phyloP scores from a whole-genome alignment of 108 stramenopile genomes.

The Discostella stelligeroides region DNA sequence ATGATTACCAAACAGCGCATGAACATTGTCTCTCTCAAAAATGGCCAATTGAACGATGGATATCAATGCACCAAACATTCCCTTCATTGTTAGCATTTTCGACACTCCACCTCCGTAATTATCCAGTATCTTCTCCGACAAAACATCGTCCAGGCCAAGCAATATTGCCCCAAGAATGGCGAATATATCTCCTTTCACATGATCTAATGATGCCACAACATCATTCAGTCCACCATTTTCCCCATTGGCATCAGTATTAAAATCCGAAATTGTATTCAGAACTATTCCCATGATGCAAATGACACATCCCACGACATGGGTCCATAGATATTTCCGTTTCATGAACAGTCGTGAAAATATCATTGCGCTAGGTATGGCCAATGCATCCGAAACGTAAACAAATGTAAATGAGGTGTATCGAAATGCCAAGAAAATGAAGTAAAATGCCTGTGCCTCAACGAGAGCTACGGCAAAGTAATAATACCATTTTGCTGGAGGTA shows the following conservation, averaged over 20 bases:
- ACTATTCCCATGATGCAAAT: slow-evolving; percentile 86
- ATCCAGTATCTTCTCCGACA: slow-evolving; percentile 75
- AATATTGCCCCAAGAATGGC: slow-evolving; percentile 84
- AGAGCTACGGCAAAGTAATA: slow-evolving; percentile 74
- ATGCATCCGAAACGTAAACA: slow-evolving; percentile 88
- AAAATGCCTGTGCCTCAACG: slow-evolving; percentile 92
- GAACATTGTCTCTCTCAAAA: slow-evolving; percentile 71
- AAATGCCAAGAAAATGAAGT: slow-evolving; percentile 83
- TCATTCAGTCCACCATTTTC: slow-evolving; percentile 11
- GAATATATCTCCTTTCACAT: slow-evolving; percentile 83
- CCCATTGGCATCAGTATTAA: slow-evolving; percentile 20
- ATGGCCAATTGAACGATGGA: slow-evolving; percentile 63
- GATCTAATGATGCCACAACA: slow-evolving; percentile 51
- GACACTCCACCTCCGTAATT: slow-evolving; percentile 38
- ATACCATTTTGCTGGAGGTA: slow-evolving; percentile 51
- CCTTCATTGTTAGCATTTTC: slow-evolving; percentile 90
- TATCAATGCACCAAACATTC: slow-evolving; percentile 78
- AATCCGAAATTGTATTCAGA: slow-evolving; percentile 81
- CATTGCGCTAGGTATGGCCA: slow-evolving; percentile 96
- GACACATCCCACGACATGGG: slow-evolving; percentile 84
- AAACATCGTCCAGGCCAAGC: slow-evolving; percentile 87
- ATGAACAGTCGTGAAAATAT: slow-evolving; percentile 74
- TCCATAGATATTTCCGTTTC: slow-evolving; percentile 57
- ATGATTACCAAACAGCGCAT: slow-evolving; percentile 20
- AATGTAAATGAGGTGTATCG: slow-evolving; percentile 94